Base-by-base conservation (phyloP, 371 early-diverging fungal species). In the Smittium culicis region DNA sequence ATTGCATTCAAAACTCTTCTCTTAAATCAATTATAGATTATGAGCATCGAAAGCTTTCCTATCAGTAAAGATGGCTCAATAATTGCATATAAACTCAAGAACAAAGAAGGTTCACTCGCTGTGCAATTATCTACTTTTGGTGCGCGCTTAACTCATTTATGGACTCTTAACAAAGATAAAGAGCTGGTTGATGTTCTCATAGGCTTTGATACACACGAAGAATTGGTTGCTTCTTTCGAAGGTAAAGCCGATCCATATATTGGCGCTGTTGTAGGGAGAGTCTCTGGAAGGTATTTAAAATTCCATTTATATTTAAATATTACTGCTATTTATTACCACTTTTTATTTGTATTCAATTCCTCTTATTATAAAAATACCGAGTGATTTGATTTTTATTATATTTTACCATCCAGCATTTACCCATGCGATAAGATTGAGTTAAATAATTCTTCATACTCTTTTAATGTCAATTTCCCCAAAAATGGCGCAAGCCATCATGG, bases 211-310 rank as follows among this genome's bases (percentile, higher is more conserved):
- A 71, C 61, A 34, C 71, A 76, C 35, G 75, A 72, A 27, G 70
- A 74, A 25, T 80, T 79, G 74, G 62, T 69, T 16, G 66, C 32
- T n/a, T 70, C 73, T 35, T 68, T 76, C 14, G 2, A 17, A 8
- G 45, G 64, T 1, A 69, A 66, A 17, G 69, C 68, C 64, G 77
- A 79, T 54, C 81, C 82, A 11, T 83, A 79, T 64, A 77, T 81
- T 67, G 83, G 84, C 27, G 78, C 78, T 11, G 71, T 74, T 1
- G 65, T 82, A 14, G 85, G 85, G 8, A 72, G 82, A 3, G 72
- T 74, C 0, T 74, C 77, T 16, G 74, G 72, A 66, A n/a, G n/a
- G n/a, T n/a, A n/a, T n/a, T n/a, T n/a, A n/a, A n/a, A n/a, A n/a
- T n/a, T n/a, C n/a, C n/a, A n/a, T n/a, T n/a, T n/a, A n/a, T n/a